Conservation (phyloP, 495 filamentous ascomycete species). For the Pseudoneurospora amorphoporcata region DNA sequence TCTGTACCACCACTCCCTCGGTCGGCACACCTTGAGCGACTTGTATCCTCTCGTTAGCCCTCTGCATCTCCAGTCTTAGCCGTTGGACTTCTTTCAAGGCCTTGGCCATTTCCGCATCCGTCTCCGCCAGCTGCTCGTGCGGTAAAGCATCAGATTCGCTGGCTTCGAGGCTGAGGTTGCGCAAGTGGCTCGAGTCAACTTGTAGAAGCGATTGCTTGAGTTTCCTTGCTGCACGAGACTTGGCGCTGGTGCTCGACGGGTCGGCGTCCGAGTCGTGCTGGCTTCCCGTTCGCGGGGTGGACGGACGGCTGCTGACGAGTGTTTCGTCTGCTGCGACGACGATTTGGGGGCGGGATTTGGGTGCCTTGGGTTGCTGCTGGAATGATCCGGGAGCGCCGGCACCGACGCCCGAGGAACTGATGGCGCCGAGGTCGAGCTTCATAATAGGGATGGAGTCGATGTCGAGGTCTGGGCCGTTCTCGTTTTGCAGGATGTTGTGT, state of each 20-base stretch:
- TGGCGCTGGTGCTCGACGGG: constrained; percentile 10
- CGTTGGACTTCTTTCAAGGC: constrained; percentile 82
- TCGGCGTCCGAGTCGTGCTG: constrained; percentile 37
- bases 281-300: constrained; percentile 23
- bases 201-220: constrained; percentile 51
- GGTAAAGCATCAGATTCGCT: constrained; percentile 24
- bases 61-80: constrained; percentile 80
- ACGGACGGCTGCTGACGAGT: constrained; percentile 25
- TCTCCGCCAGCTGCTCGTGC: constrained; percentile 44
- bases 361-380: constrained; percentile 9
- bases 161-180: constrained; percentile 49
- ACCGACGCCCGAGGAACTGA: constrained; percentile 13
- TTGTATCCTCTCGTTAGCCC: constrained; percentile 72
- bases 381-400: neutral
- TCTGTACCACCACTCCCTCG: constrained; percentile 67
- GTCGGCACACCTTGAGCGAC: constrained; percentile 55
- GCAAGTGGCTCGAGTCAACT: constrained; percentile 75
- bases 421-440: constrained; percentile 63
- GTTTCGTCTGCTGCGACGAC: constrained; percentile 56
- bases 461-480: constrained; percentile 67
- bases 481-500: constrained; percentile 56
- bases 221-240: constrained; percentile 30
- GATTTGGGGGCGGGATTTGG: constrained; percentile 37
- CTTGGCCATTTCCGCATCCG: constrained; percentile 73
- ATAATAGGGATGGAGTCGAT: constrained; percentile 93